Conservation (phyloP, 129 eudicot species). For the Smallanthus sonchifolius region DNA sequence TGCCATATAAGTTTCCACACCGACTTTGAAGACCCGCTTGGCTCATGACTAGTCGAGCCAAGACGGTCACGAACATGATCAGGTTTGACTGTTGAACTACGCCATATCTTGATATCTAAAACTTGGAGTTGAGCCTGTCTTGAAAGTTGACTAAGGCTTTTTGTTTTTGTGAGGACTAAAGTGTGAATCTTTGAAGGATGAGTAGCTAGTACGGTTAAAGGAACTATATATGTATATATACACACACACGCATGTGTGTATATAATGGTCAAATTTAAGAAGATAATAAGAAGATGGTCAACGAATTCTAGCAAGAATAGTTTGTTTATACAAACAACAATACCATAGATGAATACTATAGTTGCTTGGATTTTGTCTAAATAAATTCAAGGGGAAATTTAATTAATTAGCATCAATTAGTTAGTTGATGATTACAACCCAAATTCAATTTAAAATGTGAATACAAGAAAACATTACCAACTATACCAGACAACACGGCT, state of each 20-base stretch:
- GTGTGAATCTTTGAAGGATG: conserved; percentile 5
- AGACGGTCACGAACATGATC: conserved; percentile 6
- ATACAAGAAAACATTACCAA: too few species aligned
- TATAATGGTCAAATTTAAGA: conserved; percentile 2
- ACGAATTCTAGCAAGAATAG: conserved; percentile 9
- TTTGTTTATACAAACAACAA: conserved; percentile 12
- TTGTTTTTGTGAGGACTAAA: conserved; percentile 1
- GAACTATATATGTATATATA: neutral
- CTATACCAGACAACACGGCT: too few species aligned
- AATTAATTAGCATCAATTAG: too few species aligned
- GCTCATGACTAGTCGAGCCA: conserved; percentile 4
- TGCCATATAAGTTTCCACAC: conserved; percentile 47
- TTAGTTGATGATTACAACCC: too few species aligned
- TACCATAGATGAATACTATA: neutral
- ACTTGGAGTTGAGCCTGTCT: conserved; percentile 6
- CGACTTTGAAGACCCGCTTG: conserved; percentile 26
- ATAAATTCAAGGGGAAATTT: too few species aligned
- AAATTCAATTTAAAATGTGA: too few species aligned
- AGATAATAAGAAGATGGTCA: conserved; percentile 25
- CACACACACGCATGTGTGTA: neutral
- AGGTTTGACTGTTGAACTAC: conserved; percentile 21
- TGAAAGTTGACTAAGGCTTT: conserved; percentile 10
- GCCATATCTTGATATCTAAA: conserved; percentile 32
- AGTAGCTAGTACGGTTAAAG: neutral
- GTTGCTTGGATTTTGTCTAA: too few species aligned